A percentile compares a stretch with the other conserved stretches of the same genome.
These are phyloP conservation scores for Fusarium cyanostomum DNA, from an alignment of 2,329 filamentous ascomycete species.

Conservation along the genomic window DNA sequence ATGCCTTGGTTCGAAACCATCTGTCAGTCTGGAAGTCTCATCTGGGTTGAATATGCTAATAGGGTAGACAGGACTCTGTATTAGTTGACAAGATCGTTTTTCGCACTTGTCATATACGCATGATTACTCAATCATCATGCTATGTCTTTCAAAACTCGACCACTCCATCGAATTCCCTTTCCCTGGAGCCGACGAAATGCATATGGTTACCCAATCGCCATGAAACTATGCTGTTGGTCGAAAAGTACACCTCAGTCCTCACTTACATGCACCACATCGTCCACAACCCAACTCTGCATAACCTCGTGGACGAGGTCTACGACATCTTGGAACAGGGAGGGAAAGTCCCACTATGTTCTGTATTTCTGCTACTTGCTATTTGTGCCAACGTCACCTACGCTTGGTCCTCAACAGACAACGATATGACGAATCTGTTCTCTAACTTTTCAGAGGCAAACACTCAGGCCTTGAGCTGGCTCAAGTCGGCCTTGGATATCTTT, in stretches of 20 bases:
- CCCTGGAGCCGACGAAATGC: slow-evolving; percentile 45
- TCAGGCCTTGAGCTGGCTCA: slow-evolving; percentile 47
- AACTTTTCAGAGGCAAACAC: slow-evolving; percentile 42
- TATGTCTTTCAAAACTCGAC: slow-evolving; percentile 45
- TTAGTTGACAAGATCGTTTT: slow-evolving; percentile 47
- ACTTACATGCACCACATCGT: slow-evolving; percentile 48
- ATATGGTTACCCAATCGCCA: slow-evolving; percentile 48
- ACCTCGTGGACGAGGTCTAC: slow-evolving; percentile 46
- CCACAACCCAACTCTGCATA: slow-evolving; percentile 43
- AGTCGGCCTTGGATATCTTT: slow-evolving; percentile 49
- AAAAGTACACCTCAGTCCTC: slow-evolving; percentile 45
- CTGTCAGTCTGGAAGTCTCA: slow-evolving; percentile 36
- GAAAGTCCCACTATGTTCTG: slow-evolving; percentile 36
- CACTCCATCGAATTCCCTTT: slow-evolving; percentile 32
- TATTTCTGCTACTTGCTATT: slow-evolving; percentile 44
- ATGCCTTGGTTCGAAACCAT: slow-evolving; percentile 44
- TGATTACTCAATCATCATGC: slow-evolving; percentile 46
- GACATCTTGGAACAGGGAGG: slow-evolving; percentile 40
- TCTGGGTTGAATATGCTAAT: background rate
- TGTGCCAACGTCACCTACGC: slow-evolving; percentile 46
- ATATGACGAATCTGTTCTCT: slow-evolving; percentile 40
- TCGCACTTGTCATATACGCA: slow-evolving; percentile 46
- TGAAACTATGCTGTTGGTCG: slow-evolving; percentile 44
- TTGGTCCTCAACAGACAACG: slow-evolving; percentile 45
- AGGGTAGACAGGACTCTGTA: slow-evolving; percentile 40